These are phyloP conservation scores for Brassica rapa DNA, from an alignment of 345 rosid genomes.

Conservation along the genomic window DNA sequence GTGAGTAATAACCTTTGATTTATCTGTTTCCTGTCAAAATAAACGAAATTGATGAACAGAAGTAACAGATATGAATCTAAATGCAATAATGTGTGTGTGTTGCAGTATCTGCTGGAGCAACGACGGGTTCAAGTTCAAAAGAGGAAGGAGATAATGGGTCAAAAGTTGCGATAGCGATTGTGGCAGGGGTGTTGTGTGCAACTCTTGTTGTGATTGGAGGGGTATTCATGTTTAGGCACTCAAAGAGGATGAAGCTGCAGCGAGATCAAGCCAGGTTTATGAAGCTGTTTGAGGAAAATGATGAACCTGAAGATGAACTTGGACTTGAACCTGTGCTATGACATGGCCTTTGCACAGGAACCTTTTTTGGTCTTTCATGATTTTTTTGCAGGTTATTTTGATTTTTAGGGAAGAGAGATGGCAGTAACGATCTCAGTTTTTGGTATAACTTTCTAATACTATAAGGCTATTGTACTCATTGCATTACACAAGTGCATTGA, in stretches of 20 bases:
- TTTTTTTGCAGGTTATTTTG: constrained; percentile 17
- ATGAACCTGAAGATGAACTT: constrained; percentile 89
- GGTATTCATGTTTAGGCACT: constrained; percentile 48
- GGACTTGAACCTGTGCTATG: constrained; percentile 53
- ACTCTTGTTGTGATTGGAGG: constrained; percentile 48
- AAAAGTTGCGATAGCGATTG: constrained; percentile 49
- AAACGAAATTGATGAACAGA: constrained; percentile 14
- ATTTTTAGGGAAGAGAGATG: not conserved
- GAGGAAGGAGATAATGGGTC: constrained; percentile 37
- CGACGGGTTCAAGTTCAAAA: not conserved
- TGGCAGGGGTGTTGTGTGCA: constrained; percentile 47
- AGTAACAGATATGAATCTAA: not conserved
- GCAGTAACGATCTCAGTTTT: constrained; percentile 8
- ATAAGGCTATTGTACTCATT: not conserved
- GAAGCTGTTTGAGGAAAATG: constrained; percentile 86
- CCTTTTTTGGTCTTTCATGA: constrained; percentile 11
- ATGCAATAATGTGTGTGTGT: not conserved
- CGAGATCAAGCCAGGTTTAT: constrained; percentile 91
- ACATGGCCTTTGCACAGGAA: not conserved
- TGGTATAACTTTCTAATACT: not conserved
- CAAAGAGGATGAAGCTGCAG: constrained; percentile 75
- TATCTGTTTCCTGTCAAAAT: constrained; percentile 22
- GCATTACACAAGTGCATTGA: not conserved
- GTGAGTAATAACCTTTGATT: constrained; percentile 40
- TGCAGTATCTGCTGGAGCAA: constrained; percentile 25